Evolutionary conservation across 1,284 basidiomycete genomes (phyloP), one percentile per base, ranked within the genome.

Genomic region (Pascua guehoae): DNA sequence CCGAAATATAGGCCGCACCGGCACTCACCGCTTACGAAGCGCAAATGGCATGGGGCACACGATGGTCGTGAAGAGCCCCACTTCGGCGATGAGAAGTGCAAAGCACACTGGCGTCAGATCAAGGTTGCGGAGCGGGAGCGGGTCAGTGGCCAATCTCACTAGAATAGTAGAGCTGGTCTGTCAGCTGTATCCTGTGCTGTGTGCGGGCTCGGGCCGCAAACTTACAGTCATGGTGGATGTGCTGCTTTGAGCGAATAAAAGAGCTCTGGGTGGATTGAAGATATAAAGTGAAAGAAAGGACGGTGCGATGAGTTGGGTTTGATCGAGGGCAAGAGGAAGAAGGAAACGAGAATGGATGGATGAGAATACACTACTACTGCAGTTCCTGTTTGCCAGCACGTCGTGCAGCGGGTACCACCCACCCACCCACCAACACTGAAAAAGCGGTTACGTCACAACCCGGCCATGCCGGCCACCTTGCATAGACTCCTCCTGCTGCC

Each of bases 21-120:
- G 24, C 15, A 64, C 74, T 58, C 52, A 76, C 76, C 66, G 74
- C 66, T 75, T 78, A 56, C 75, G 65, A 49, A 78, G 56, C 12
- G 73, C 58, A 64, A 78, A 78, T 8, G 76, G 76, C 76, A 78
- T 78, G 49, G 76, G 76, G 49, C 66, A 68, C 45, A 78, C 66
- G 54, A 78, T 73, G n/a, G 72, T 65, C 43, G 62, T 51, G 61
- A 78, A 76, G 49, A 78, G 67, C 24, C 62, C 55, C 14, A 75
- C 66, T 69, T 78, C 76, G 41, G 67, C 60, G 65, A 73, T 70
- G 67, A 78, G 70, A 47, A 78, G 65, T 18, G 54, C 71, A 57
- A 78, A 78, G 61, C 76, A 78, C 53, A 78, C 76, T 78, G 58
- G 24, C 5, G 53, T 63, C 18, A 61, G 61, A 11, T 38, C 8